These are phyloP conservation scores for Phaeosphaeriaceae sp. DNA, from an alignment of 2,329 filamentous ascomycete genomes.

Conservation along the genomic window DNA sequence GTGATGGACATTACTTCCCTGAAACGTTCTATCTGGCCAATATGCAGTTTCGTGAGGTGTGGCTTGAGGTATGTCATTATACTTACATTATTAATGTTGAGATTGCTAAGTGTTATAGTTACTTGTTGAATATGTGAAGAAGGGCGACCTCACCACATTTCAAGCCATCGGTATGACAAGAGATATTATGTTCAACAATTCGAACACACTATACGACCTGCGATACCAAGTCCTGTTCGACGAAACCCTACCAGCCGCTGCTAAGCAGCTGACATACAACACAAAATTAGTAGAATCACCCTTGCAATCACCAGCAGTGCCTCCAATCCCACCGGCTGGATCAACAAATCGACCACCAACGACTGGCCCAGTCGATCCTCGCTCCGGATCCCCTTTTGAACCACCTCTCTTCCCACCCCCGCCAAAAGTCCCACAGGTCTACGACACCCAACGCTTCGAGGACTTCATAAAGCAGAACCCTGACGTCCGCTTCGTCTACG, in stretches of 20 bases:
- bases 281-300: conserved; percentile 26
- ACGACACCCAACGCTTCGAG: conserved; percentile 50
- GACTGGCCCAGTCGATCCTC: conserved; percentile 6
- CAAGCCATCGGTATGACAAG: conserved; percentile 70
- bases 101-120: conserved; percentile 54
- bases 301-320: conserved; percentile 11
- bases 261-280: conserved; percentile 34
- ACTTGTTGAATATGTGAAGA: conserved; percentile 69
- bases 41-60: conserved; percentile 71
- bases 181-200: conserved; percentile 76
- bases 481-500: conserved; percentile 68
- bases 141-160: conserved; percentile 64
- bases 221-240: conserved; percentile 49
- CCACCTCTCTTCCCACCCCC: conserved; percentile 36
- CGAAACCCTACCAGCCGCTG: conserved; percentile 26
- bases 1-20: conserved; percentile 79
- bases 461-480: conserved; percentile 59
- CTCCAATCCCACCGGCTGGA: conserved; percentile 13
- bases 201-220: conserved; percentile 76
- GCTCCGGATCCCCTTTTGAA: conserved; percentile 20
- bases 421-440: conserved; percentile 38
- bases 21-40: conserved; percentile 79
- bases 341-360: conserved; percentile 8
- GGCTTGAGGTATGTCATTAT: conserved; percentile 64
- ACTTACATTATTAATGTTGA: neutral